Conservation (phyloP, 176 grass and related monocot genomes). For the Tuctoria greenei region DNA sequence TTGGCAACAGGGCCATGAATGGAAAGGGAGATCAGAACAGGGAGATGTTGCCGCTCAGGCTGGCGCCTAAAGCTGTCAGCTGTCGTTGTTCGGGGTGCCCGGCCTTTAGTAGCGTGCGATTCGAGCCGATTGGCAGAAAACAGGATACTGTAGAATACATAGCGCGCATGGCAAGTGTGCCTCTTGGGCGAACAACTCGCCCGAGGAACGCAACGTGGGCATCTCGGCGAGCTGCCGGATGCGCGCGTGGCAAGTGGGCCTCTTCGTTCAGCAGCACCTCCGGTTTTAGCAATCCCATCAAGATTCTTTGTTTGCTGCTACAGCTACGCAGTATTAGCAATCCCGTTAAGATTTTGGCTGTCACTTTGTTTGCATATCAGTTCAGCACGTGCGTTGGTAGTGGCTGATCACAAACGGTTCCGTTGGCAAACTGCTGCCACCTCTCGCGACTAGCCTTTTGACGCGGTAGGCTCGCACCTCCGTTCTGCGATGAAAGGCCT, state of each 20-base stretch:
- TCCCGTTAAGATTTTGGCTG: neutral
- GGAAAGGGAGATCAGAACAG: neutral
- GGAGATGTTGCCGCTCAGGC: neutral
- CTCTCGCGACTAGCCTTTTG: too few species aligned
- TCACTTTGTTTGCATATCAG: neutral
- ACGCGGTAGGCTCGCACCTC: too few species aligned
- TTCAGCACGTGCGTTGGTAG: neutral
- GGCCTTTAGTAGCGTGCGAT: too few species aligned
- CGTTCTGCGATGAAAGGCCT: too few species aligned
- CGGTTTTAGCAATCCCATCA: neutral
- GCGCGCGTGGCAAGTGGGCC: neutral
- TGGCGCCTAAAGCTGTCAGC: neutral
- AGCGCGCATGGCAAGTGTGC: neutral
- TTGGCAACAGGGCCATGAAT: conserved; percentile 11
- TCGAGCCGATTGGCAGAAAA: too few species aligned
- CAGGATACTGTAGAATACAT: neutral
- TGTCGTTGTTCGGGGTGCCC: too few species aligned
- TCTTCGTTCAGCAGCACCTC: neutral
- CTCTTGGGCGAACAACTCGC: neutral
- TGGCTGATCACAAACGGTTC: neutral
- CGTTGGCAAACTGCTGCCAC: neutral
- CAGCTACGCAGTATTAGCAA: too few species aligned
- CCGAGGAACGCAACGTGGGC: conserved; percentile 12
- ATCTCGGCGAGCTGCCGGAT: neutral
- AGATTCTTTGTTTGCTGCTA: too few species aligned